These are phyloP conservation scores for Geotrichum aggregatum DNA, from an alignment of 1,139 yeast species.

Conservation along the genomic window DNA sequence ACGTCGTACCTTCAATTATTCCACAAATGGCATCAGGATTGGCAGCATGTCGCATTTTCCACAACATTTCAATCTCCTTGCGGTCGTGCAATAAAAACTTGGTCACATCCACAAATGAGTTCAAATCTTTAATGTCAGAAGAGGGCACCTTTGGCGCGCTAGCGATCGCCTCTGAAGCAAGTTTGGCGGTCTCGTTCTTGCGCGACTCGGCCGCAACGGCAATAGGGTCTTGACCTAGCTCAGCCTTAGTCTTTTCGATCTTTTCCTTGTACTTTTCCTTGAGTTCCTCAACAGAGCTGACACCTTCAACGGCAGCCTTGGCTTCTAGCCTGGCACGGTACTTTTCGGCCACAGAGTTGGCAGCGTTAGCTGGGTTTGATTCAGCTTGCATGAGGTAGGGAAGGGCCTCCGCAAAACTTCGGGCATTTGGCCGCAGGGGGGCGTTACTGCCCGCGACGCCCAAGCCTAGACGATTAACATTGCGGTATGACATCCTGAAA, in stretches of 20 bases:
- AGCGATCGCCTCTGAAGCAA: slow-evolving; percentile 18
- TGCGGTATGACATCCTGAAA: slow-evolving; percentile 13
- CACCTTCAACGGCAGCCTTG: slow-evolving; percentile 47
- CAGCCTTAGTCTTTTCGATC: slow-evolving; percentile 53
- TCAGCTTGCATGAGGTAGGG: slow-evolving; percentile 14
- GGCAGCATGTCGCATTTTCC: slow-evolving; percentile 81
- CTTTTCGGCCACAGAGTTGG: slow-evolving; percentile 24
- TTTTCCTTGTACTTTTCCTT: slow-evolving; percentile 51
- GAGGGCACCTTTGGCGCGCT: slow-evolving; percentile 20
- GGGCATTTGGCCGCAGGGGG: slow-evolving; percentile 8
- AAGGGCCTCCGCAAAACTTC: slow-evolving; percentile 13
- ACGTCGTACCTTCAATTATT: slow-evolving; percentile 52
- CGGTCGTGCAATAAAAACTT: slow-evolving; percentile 52
- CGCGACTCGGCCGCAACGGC: slow-evolving; percentile 19
- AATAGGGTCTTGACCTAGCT: slow-evolving; percentile 30
- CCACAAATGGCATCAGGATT: slow-evolving; percentile 65
- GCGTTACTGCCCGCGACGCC: slow-evolving; percentile 8
- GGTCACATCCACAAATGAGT: slow-evolving; percentile 64
- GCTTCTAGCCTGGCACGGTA: slow-evolving; percentile 46
- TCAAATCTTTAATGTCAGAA: slow-evolving; percentile 61
- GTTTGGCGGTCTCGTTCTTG: slow-evolving; percentile 22
- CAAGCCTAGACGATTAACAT: slow-evolving; percentile 10
- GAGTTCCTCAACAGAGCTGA: slow-evolving; percentile 55
- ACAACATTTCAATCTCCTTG: slow-evolving; percentile 71
- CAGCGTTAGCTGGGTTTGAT: slow-evolving; percentile 13